Evolutionary conservation across 768 basidiomycete species (phyloP), one percentile per base, ranked within the genome.

Genomic region (Gloeopeniophorella convolvens): DNA sequence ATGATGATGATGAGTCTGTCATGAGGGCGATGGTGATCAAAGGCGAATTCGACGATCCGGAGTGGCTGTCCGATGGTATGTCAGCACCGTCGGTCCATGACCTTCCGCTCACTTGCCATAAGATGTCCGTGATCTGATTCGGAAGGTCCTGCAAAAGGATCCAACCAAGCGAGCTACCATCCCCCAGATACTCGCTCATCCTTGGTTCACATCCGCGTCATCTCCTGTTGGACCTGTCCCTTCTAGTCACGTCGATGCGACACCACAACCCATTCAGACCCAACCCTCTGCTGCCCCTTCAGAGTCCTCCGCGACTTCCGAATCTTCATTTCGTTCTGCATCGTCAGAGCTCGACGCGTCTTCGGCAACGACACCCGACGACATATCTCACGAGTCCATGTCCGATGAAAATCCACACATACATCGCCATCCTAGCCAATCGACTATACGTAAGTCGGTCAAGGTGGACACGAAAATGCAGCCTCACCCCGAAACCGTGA

Each of bases 121-220:
- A 95, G 95, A 94, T 62, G 78, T 88, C n/a, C 85, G 90, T 36
- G 81, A 87, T 61, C 70, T 99, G 23, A 79, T 98, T 48, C 76
- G 78, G 56, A 77, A 74, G 42, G 81, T 96, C 52, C 76, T 99
- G 27, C 76, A 80, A 51, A 80, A 79, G 42, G 91, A 95, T 58
- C 82, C 88, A 3, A 63, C 76, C 10, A 79, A 83, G 52, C 85
- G 95, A 9, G 70, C 82, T 27, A 78, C 80, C 10, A 91, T 97
- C 57, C 79, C 88, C 18, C 86, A 89, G 61, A 94, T 96, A 42
- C 74, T 97, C 24, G 70, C 76, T 1, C 91, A 94, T 62, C 67
- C 84, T 1, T 98, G 95, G 94, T 98, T 96, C 66, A 77, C 72
- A 28, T 39, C 52, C 12, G 24, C 52, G 12, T 31, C 49, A 2